phyloP scores from a whole-genome alignment of 768 basidiomycete species.

The Rubroboletus pulcherrimus region DNA sequence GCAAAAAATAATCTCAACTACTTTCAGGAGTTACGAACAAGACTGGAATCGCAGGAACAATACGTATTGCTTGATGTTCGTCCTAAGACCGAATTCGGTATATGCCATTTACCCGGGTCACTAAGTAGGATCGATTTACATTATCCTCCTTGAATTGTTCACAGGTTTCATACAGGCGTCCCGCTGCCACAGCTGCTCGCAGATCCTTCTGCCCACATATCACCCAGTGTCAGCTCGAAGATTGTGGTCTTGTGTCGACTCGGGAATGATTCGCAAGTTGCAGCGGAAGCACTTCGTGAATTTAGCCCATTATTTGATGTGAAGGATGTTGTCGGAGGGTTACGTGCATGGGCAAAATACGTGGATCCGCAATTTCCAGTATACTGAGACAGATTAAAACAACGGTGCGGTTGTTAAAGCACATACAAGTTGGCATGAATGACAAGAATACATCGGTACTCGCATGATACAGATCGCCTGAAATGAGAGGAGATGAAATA shows the following conservation, averaged over 20 bases:
- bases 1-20: background rate
- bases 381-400: slow-evolving; percentile 47
- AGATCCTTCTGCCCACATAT: slow-evolving; percentile 49
- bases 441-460: slow-evolving; percentile 1
- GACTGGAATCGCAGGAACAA: slow-evolving; percentile 31
- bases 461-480: slow-evolving; percentile 1
- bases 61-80: slow-evolving; percentile 72
- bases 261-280: slow-evolving; percentile 92
- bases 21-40: slow-evolving; percentile 46
- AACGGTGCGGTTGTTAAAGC: background rate
- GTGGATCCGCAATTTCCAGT: slow-evolving; percentile 77
- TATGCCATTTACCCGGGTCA: slow-evolving; percentile 75
- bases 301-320: slow-evolving; percentile 33
- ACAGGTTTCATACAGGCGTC: slow-evolving; percentile 51
- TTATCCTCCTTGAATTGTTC: background rate
- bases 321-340: slow-evolving; percentile 76
- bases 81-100: slow-evolving; percentile 74
- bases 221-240: slow-evolving; percentile 23
- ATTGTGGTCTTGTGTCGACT: slow-evolving; percentile 73
- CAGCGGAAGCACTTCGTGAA: slow-evolving; percentile 48
- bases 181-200: slow-evolving; percentile 64
- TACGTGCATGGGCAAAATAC: slow-evolving; percentile 72
- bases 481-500: slow-evolving; percentile 33
- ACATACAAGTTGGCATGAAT: slow-evolving; percentile 4
- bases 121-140: slow-evolving; percentile 49